Percentiles rank a stretch among this genome's conserved stretches.
Evolutionary conservation across 1,139 yeast genomes (phyloP).

Genomic region (Lodderomyces pseudojiufengensis): DNA sequence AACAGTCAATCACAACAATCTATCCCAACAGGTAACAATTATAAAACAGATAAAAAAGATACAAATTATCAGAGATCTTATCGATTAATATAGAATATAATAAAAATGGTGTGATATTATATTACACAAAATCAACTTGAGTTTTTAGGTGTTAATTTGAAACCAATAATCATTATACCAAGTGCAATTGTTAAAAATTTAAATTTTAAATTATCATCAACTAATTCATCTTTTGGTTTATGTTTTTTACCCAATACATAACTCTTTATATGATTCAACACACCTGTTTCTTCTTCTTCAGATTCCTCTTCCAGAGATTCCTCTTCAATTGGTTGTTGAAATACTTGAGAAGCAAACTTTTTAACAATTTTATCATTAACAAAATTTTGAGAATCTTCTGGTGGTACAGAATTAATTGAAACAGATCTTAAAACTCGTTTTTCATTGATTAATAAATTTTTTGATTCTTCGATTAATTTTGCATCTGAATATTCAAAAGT

Average conservation of each 20-base stretch:
- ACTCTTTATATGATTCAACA: slow-evolving; percentile 34
- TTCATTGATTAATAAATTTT: slow-evolving; percentile 40
- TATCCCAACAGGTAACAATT: too few relatives aligned
- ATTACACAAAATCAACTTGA: slow-evolving; percentile 1
- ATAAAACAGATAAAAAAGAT: too few relatives aligned
- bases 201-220: slow-evolving; percentile 42
- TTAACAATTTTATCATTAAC: slow-evolving; percentile 18
- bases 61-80: too few relatives aligned
- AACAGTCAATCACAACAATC: too few relatives aligned
- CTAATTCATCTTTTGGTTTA: slow-evolving; percentile 22
- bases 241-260: slow-evolving; percentile 29
- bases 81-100: too few relatives aligned
- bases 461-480: slow-evolving; percentile 44
- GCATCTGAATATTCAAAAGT: slow-evolving; percentile 52
- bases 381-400: background rate
- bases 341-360: slow-evolving; percentile 38
- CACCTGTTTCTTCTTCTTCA: slow-evolving; percentile 23
- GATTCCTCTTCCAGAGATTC: slow-evolving; percentile 8
- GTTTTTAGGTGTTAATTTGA: slow-evolving; percentile 31
- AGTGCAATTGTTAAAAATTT: slow-evolving; percentile 44
- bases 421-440: slow-evolving; percentile 45
- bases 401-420: slow-evolving; percentile 36
- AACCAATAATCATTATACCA: slow-evolving; percentile 42
- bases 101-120: slow-evolving; percentile 2
- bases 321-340: slow-evolving; percentile 16